Percentiles rank a stretch among this genome's conserved stretches.
Conservation (phyloP, 805 yeast species). For the Grigorovia transvaalensis region DNA sequence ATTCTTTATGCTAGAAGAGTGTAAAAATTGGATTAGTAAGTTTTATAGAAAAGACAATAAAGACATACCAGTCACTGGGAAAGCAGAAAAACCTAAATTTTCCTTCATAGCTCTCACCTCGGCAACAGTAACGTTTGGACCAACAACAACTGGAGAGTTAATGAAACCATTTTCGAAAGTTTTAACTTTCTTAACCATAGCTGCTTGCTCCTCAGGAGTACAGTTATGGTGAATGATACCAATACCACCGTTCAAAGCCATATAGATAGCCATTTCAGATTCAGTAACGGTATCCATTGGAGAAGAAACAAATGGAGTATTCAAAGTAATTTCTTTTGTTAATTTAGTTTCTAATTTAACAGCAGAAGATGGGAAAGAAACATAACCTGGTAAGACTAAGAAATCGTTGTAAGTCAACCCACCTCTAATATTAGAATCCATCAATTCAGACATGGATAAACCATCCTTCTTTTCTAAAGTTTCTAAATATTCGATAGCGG, state of each 20-base stretch:
- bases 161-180: conserved; percentile 96
- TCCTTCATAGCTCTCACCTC: conserved; percentile 65
- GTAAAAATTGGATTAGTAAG: not conserved
- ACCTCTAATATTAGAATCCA: conserved; percentile 86
- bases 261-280: conserved; percentile 92
- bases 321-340: conserved; percentile 84
- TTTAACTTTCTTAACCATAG: conserved; percentile 94
- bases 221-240: conserved; percentile 98
- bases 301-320: conserved; percentile 91
- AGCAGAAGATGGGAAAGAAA: conserved; percentile 69
- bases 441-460: conserved; percentile 66
- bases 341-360: conserved; percentile 77
- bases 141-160: conserved; percentile 80
- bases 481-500: conserved; percentile 59
- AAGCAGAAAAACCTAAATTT: conserved; percentile 84
- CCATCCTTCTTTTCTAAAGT: conserved; percentile 73
- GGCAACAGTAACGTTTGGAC: conserved; percentile 67
- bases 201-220: conserved; percentile 94
- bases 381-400: conserved; percentile 89
- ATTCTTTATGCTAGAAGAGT: not conserved
- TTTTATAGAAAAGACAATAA: conserved; percentile 4
- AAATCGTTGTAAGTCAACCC: conserved; percentile 97
- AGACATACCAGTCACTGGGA: conserved; percentile 98
- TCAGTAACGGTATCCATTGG: conserved; percentile 99
- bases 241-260: conserved; percentile 97